A percentile compares a stretch with the other conserved stretches of the same genome.
Conservation (phyloP, 176 grass and related monocot species). For the Triticum dicoccoides region DNA sequence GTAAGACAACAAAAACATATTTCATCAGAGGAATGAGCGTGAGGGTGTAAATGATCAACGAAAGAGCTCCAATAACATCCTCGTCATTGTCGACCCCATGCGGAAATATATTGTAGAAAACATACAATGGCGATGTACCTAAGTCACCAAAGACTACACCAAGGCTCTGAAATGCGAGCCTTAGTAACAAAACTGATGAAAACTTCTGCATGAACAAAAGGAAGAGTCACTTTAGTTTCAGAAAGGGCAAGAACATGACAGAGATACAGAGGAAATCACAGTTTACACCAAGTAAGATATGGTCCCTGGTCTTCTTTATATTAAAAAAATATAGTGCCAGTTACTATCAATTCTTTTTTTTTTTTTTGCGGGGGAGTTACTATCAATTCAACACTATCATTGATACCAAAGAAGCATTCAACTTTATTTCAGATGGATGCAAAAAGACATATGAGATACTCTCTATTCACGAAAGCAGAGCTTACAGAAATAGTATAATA, state of each 20-base stretch:
- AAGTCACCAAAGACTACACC: conserved; percentile 83
- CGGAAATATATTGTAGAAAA: conserved; percentile 81
- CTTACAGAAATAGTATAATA: neutral
- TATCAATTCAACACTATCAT: neutral
- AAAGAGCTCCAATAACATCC: conserved; percentile 83
- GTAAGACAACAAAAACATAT: conserved; percentile 78
- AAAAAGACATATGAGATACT: neutral
- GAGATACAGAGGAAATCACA: neutral
- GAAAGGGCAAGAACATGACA: neutral
- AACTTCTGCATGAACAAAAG: conserved; percentile 64
- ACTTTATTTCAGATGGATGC: conserved; percentile 17
- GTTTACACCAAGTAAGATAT: neutral
- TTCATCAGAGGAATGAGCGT: conserved; percentile 84
- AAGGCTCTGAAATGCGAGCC: conserved; percentile 77
- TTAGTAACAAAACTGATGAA: conserved; percentile 47
- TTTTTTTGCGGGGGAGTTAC: too few relatives aligned
- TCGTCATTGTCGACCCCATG: conserved; percentile 56
- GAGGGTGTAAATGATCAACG: conserved; percentile 83
- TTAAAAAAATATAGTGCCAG: neutral
- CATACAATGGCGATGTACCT: conserved; percentile 89
- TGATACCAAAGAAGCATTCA: neutral
- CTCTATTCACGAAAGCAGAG: neutral
- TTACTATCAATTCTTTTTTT: neutral
- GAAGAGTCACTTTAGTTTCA: neutral
- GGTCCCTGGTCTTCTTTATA: conserved; percentile 1